Conservation (phyloP, 768 basidiomycete genomes). For the Dioszegia crocea region DNA sequence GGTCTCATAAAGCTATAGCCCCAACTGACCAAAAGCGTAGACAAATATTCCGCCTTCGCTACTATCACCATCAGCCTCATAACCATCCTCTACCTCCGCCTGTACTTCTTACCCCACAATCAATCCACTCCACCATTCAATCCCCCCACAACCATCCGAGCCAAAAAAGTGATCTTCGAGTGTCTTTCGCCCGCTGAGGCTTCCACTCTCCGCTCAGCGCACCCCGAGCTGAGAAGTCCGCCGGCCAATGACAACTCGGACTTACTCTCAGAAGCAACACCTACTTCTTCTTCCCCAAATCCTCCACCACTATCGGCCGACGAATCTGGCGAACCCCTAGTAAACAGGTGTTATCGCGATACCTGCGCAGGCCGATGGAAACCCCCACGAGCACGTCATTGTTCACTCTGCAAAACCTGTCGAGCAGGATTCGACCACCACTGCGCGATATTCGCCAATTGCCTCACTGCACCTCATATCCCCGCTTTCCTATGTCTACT, state of each 20-base stretch:
- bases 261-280: too few species aligned
- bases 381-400: constrained; percentile 50
- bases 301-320: too few species aligned
- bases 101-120: constrained; percentile 33
- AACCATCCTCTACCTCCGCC: constrained; percentile 27
- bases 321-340: constrained; percentile 4
- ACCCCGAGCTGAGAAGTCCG: background rate
- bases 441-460: constrained; percentile 49
- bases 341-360: constrained; percentile 44
- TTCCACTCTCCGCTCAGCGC: background rate
- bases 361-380: constrained; percentile 48
- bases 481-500: constrained; percentile 42
- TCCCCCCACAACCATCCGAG: constrained; percentile 15
- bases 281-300: too few species aligned
- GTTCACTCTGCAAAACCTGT: constrained; percentile 46
- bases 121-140: constrained; percentile 31
- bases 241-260: background rate
- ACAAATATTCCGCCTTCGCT: constrained; percentile 17
- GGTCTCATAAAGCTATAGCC: too few species aligned
- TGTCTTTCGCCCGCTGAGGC: constrained; percentile 30
- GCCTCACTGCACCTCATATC: constrained; percentile 43
- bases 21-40: constrained; percentile 9
- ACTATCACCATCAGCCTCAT: constrained; percentile 16
- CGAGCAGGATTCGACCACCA: constrained; percentile 50
- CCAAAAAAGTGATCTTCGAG: constrained; percentile 24